Conservation (phyloP, 2,329 filamentous ascomycete species). For the Calonectria leucothoes region DNA sequence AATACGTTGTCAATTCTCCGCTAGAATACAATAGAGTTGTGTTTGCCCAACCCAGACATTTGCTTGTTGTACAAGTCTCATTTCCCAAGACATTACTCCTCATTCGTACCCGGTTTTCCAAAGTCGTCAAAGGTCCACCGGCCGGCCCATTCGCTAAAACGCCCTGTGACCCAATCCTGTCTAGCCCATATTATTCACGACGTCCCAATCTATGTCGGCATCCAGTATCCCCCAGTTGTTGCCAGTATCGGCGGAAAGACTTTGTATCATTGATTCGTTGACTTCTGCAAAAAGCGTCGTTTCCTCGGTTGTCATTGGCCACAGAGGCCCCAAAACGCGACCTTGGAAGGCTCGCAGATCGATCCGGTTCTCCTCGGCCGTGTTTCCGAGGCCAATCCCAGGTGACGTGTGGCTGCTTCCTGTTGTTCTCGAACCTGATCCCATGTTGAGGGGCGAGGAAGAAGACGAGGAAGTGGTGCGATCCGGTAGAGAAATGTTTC, state of each 20-base stretch:
- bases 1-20: background rate
- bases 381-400: slow-evolving; percentile 48
- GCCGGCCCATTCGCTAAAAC: background rate
- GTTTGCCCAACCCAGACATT: slow-evolving; percentile 26
- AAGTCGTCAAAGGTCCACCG: slow-evolving; percentile 7
- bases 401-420: slow-evolving; percentile 48
- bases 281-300: slow-evolving; percentile 43
- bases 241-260: slow-evolving; percentile 33
- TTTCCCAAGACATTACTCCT: background rate
- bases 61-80: slow-evolving; percentile 34
- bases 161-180: background rate
- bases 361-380: slow-evolving; percentile 49
- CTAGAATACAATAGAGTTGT: slow-evolving; percentile 18
- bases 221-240: slow-evolving; percentile 46
- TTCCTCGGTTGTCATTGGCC: slow-evolving; percentile 45
- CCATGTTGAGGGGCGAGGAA: slow-evolving; percentile 44
- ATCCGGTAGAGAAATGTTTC: slow-evolving; percentile 42
- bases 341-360: slow-evolving; percentile 49
- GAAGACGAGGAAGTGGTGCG: slow-evolving; percentile 47
- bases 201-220: slow-evolving; percentile 42
- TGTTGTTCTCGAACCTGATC: slow-evolving; percentile 36
- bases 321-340: slow-evolving; percentile 44
- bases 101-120: background rate
- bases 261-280: slow-evolving; percentile 39
- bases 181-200: slow-evolving; percentile 4